phyloP scores from a whole-genome alignment of 2,329 filamentous ascomycete species.

The Biscogniauxia sp. region DNA sequence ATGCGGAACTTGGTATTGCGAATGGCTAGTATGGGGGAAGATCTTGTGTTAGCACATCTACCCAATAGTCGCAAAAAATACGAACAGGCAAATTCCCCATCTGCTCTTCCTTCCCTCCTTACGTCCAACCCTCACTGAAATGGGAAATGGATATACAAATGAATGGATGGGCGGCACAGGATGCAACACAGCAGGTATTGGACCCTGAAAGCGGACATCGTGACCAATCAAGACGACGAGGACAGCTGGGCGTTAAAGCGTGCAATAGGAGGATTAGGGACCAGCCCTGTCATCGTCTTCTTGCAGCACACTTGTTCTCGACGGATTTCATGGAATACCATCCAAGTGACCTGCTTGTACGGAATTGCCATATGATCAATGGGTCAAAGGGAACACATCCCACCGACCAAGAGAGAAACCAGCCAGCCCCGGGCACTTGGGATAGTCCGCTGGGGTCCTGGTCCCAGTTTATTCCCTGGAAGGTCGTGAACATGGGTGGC shows the following conservation, averaged over 20 bases:
- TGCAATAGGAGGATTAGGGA: not conserved
- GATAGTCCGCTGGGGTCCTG: slow-evolving; percentile 10
- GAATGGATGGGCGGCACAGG: not conserved
- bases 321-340: not conserved
- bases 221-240: not conserved
- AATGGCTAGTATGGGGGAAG: slow-evolving; percentile 59
- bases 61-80: slow-evolving; percentile 3
- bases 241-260: not conserved
- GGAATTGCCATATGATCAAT: not conserved
- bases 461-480: slow-evolving; percentile 18
- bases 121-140: not conserved
- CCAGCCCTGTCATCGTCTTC: not conserved
- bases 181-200: not conserved
- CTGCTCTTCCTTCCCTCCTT: slow-evolving; percentile 4
- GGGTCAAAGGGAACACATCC: too few relatives aligned
- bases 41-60: slow-evolving; percentile 17
- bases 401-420: not conserved
- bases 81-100: slow-evolving; percentile 9
- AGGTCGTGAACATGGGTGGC: slow-evolving; percentile 13
- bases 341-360: not conserved
- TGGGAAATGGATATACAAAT: not conserved
- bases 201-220: not conserved
- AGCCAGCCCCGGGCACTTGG: not conserved
- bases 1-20: slow-evolving; percentile 97
- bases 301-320: not conserved